Conservation (phyloP, 495 filamentous ascomycete species). For the Aspergillus incahuasiensis region DNA sequence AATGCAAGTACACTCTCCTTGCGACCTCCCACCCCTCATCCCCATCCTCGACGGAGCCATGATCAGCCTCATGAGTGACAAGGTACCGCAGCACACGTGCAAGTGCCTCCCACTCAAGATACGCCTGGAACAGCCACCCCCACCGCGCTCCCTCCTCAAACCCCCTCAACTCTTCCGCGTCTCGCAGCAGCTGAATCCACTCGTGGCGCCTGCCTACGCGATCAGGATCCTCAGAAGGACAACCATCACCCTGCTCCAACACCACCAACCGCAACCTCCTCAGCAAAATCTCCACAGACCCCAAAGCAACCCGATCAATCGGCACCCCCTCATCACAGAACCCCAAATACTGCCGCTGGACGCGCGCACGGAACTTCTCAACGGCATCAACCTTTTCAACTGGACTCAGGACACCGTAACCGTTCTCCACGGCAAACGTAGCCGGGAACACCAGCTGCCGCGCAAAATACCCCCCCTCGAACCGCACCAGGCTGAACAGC, state of each 20-base stretch:
- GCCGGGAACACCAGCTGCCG: slow-evolving; percentile 30
- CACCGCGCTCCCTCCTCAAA: slow-evolving; percentile 18
- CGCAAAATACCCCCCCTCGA: slow-evolving; percentile 42
- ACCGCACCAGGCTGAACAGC: slow-evolving; percentile 63
- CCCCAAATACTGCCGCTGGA: slow-evolving; percentile 60
- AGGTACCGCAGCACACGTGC: slow-evolving; percentile 64
- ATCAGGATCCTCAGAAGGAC: background rate
- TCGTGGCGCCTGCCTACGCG: background rate
- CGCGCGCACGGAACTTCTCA: slow-evolving; percentile 45
- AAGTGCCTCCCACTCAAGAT: slow-evolving; percentile 73
- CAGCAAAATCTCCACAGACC: slow-evolving; percentile 59
- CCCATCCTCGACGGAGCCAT: background rate
- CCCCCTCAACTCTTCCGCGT: slow-evolving; percentile 6
- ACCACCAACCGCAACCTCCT: slow-evolving; percentile 58
- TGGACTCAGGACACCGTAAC: slow-evolving; percentile 7
- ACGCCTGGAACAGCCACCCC: slow-evolving; percentile 66
- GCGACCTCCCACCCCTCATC: slow-evolving; percentile 12
- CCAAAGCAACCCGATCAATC: slow-evolving; percentile 62
- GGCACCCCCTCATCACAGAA: slow-evolving; percentile 53
- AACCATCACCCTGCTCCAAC: background rate
- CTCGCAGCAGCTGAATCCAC: slow-evolving; percentile 53
- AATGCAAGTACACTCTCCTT: slow-evolving; percentile 16
- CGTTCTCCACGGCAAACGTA: slow-evolving; percentile 19
- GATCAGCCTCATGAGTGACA: slow-evolving; percentile 38
- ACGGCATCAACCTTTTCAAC: slow-evolving; percentile 54